Conservation (phyloP, 805 yeast genomes). For the Torulaspora indica region DNA sequence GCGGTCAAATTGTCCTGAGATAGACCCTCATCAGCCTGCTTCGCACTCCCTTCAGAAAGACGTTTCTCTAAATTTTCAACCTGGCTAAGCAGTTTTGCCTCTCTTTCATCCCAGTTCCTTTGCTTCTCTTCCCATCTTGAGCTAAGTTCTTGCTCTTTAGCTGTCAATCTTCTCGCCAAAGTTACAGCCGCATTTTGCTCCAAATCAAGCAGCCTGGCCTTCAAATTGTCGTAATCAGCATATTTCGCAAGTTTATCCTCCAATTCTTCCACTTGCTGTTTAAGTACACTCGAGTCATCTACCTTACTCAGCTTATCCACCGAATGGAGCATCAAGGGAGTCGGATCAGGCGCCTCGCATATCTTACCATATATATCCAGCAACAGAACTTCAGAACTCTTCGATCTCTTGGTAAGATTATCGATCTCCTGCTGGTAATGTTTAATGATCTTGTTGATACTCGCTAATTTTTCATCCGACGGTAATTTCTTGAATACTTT, state of each 20-base stretch:
- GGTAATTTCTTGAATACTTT: slow-evolving; percentile 68
- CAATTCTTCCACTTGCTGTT: slow-evolving; percentile 46
- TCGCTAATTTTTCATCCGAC: slow-evolving; percentile 57
- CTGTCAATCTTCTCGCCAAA: slow-evolving; percentile 49
- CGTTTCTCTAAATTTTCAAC: slow-evolving; percentile 40
- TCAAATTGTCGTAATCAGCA: slow-evolving; percentile 77
- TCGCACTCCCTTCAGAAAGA: slow-evolving; percentile 14
- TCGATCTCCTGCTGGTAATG: slow-evolving; percentile 88
- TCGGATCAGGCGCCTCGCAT: slow-evolving; percentile 92
- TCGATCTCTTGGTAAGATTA: slow-evolving; percentile 68
- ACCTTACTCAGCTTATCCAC: slow-evolving; percentile 56
- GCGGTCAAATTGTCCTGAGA: slow-evolving; percentile 37
- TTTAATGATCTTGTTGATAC: slow-evolving; percentile 48
- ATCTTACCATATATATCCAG: slow-evolving; percentile 68
- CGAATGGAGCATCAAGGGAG: slow-evolving; percentile 68
- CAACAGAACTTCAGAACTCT: slow-evolving; percentile 66
- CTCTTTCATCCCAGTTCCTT: slow-evolving; percentile 58
- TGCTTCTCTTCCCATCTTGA: slow-evolving; percentile 70
- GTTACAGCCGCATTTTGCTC: slow-evolving; percentile 60
- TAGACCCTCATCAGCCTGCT: slow-evolving; percentile 13
- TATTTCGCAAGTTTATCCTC: slow-evolving; percentile 56
- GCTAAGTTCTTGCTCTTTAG: slow-evolving; percentile 69
- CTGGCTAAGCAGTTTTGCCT: slow-evolving; percentile 48
- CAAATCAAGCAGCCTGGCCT: slow-evolving; percentile 52
- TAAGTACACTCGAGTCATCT: slow-evolving; percentile 49